Conservation (phyloP, 2,329 filamentous ascomycete genomes). For the Cladophialophora psammophila region DNA sequence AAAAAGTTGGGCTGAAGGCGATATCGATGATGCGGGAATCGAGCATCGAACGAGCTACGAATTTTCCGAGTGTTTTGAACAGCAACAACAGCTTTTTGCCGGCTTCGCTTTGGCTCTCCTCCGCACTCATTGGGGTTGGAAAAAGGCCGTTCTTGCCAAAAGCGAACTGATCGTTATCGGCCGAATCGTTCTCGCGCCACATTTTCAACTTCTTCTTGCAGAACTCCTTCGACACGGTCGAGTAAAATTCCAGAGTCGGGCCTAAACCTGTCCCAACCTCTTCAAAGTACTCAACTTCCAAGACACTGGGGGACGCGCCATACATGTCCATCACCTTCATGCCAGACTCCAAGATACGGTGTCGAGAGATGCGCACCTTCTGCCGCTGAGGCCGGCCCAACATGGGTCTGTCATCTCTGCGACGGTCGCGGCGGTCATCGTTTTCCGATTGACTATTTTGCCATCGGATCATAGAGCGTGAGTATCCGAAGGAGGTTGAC, state of each 20-base stretch:
- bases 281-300: constrained; percentile 98
- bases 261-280: constrained; percentile 96
- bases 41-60: constrained; percentile 96
- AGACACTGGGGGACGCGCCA: constrained; percentile 90
- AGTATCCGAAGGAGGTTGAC: constrained; percentile 97
- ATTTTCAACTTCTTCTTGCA: constrained; percentile 96
- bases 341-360: constrained; percentile 94
- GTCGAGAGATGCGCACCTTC: constrained; percentile 95
- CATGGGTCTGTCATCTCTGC: constrained; percentile 87
- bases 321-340: constrained; percentile 99
- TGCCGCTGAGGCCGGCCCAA: constrained; percentile 90
- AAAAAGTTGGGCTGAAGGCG: constrained; percentile 96
- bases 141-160: constrained; percentile 87
- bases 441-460: constrained; percentile 86
- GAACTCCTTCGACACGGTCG: constrained; percentile 95
- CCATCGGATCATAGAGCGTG: constrained; percentile 96
- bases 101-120: constrained; percentile 74
- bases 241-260: constrained; percentile 97
- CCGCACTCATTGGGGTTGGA: constrained; percentile 84
- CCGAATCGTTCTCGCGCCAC: constrained; percentile 87
- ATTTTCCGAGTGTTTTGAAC: constrained; percentile 94
- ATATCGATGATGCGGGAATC: constrained; percentile 98
- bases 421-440: constrained; percentile 80
- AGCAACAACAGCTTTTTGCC: constrained; percentile 87
- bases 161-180: constrained; percentile 71